Evolutionary conservation across 805 yeast genomes (phyloP).

Genomic region (Candida insectorum): DNA sequence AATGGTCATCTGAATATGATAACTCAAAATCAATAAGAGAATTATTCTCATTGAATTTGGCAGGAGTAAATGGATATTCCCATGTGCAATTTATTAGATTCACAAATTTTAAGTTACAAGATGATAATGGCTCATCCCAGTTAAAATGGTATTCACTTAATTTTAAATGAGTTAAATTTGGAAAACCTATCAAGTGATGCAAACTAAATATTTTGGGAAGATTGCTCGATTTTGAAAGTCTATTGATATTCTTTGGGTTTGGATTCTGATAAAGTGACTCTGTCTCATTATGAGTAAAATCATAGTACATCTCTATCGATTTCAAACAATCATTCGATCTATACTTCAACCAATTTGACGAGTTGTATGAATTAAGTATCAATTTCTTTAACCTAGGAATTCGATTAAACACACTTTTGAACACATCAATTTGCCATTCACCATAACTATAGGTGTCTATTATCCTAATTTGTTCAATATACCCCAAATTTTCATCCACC

Average conservation of each 20-base stretch:
- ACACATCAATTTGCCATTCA: conserved; percentile 34
- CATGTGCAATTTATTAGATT: conserved; percentile 47
- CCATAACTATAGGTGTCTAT: conserved; percentile 30
- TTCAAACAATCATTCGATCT: conserved; percentile 18
- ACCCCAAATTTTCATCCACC: conserved; percentile 8
- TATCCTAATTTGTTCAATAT: conserved; percentile 24
- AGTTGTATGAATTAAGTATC: conserved; percentile 28
- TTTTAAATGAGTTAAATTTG: conserved; percentile 26
- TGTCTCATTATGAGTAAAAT: conserved; percentile 17
- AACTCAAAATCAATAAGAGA: conserved; percentile 21
- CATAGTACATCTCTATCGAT: conserved; percentile 24
- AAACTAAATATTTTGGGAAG: conserved; percentile 37
- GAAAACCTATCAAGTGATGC: conserved; percentile 40
- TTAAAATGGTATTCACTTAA: conserved; percentile 42
- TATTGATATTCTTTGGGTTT: conserved; percentile 17
- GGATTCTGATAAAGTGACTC: conserved; percentile 6
- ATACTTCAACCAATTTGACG: conserved; percentile 42
- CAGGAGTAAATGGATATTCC: conserved; percentile 53
- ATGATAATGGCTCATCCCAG: conserved; percentile 23
- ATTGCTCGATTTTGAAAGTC: conserved; percentile 5
- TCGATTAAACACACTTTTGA: conserved; percentile 15
- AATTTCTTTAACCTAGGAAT: conserved; percentile 23
- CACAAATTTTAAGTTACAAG: conserved; percentile 12
- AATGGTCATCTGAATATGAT: conserved; percentile 22
- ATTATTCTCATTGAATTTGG: conserved; percentile 27